Evolutionary conservation across 257 asterid genomes (phyloP).

Genomic region (Solanum peruvianum): DNA sequence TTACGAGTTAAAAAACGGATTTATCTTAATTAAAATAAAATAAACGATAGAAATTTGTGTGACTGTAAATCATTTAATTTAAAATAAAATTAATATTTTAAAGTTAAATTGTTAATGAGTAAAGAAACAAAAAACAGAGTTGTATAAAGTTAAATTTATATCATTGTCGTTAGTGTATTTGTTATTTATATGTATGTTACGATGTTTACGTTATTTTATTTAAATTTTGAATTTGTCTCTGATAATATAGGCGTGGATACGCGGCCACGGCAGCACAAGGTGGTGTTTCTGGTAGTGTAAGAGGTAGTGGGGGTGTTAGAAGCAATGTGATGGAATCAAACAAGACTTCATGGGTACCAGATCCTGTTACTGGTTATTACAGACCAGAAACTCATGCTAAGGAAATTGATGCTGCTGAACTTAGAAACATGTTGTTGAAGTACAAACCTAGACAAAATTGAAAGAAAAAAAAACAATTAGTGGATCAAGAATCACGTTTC

Average conservation of each 20-base stretch:
- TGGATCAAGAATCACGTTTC: background rate
- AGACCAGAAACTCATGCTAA: slow-evolving; percentile 46
- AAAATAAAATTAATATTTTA: too few species aligned
- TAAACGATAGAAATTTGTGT: too few species aligned
- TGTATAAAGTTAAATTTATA: background rate
- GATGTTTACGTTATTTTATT: background rate
- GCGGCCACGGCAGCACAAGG: slow-evolving; percentile 18
- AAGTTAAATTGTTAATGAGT: too few species aligned
- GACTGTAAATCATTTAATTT: too few species aligned
- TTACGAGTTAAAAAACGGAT: background rate
- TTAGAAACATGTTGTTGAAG: slow-evolving; percentile 35
- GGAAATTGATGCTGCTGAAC: slow-evolving; percentile 52
- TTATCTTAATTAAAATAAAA: background rate
- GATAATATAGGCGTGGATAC: slow-evolving; percentile 13
- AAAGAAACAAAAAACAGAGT: background rate
- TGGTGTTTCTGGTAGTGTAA: background rate
- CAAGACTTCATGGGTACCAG: slow-evolving; percentile 64
- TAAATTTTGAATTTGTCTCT: background rate
- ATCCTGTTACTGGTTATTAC: slow-evolving; percentile 73
- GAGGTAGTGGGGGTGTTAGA: background rate
- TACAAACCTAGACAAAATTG: slow-evolving; percentile 13
- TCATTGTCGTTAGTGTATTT: background rate
- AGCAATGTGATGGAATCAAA: slow-evolving; percentile 22
- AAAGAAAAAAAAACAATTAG: background rate
- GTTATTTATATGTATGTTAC: background rate